These are phyloP conservation scores for Helotiales sp. DNA, from an alignment of 2,329 filamentous ascomycete species.

Conservation along the genomic window DNA sequence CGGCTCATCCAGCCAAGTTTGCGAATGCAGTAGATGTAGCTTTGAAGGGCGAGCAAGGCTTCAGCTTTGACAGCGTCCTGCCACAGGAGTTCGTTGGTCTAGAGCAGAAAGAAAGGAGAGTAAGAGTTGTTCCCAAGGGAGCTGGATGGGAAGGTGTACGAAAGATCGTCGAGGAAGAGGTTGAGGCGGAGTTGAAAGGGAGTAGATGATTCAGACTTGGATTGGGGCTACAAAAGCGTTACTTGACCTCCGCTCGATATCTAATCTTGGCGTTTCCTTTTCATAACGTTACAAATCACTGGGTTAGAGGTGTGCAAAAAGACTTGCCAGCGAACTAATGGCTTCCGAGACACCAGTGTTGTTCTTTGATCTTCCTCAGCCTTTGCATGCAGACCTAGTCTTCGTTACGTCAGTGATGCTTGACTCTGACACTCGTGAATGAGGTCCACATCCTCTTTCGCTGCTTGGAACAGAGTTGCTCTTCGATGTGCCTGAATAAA, in stretches of 20 bases:
- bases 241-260: background rate
- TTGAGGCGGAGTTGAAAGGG: slow-evolving; percentile 64
- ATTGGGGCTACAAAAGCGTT: slow-evolving; percentile 14
- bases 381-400: background rate
- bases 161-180: slow-evolving; percentile 75
- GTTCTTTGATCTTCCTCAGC: background rate
- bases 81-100: slow-evolving; percentile 83
- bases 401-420: background rate
- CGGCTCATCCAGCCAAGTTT: slow-evolving; percentile 96
- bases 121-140: slow-evolving; percentile 68
- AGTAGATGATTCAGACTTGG: slow-evolving; percentile 49
- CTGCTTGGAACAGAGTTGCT: too few relatives aligned
- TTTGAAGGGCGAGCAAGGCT: slow-evolving; percentile 71
- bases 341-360: background rate
- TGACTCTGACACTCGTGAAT: background rate
- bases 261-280: background rate
- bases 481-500: background rate
- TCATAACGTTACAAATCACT: background rate
- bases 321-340: background rate
- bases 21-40: slow-evolving; percentile 82
- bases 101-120: slow-evolving; percentile 74
- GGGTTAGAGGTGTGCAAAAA: slow-evolving; percentile 1
- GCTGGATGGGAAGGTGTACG: slow-evolving; percentile 75
- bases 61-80: slow-evolving; percentile 78
- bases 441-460: background rate